Evolutionary conservation across 2,329 filamentous ascomycete genomes (phyloP).

Genomic region (Geosmithia flava): DNA sequence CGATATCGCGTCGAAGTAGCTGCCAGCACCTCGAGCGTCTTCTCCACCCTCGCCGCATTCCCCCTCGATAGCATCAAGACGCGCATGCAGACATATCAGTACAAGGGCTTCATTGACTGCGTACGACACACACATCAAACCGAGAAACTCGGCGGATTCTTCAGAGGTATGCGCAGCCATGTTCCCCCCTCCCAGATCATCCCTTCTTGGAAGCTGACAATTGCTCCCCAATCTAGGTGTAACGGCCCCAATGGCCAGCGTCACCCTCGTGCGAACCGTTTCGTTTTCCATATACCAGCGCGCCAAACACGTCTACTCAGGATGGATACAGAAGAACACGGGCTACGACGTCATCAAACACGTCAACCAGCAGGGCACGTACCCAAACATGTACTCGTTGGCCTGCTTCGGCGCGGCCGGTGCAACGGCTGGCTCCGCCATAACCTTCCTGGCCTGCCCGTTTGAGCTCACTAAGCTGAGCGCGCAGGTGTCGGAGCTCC

Average conservation of each 20-base stretch:
- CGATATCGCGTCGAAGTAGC: slow-evolving; percentile 71
- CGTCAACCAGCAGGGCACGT: slow-evolving; percentile 57
- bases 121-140: slow-evolving; percentile 62
- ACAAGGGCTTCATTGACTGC: slow-evolving; percentile 62
- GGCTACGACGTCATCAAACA: slow-evolving; percentile 59
- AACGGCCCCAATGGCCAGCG: slow-evolving; percentile 66
- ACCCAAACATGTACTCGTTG: slow-evolving; percentile 61
- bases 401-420: slow-evolving; percentile 68
- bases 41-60: slow-evolving; percentile 72
- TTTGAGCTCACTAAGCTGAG: slow-evolving; percentile 87
- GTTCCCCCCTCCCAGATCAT: too few relatives aligned
- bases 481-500: slow-evolving; percentile 70
- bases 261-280: slow-evolving; percentile 65
- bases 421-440: slow-evolving; percentile 66
- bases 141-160: slow-evolving; percentile 66
- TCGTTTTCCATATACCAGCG: slow-evolving; percentile 72
- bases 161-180: slow-evolving; percentile 48
- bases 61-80: slow-evolving; percentile 84
- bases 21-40: slow-evolving; percentile 62
- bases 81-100: slow-evolving; percentile 79
- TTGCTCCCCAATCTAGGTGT: slow-evolving; percentile 39
- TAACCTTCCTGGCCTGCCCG: slow-evolving; percentile 72
- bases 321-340: slow-evolving; percentile 55
- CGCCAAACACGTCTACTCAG: slow-evolving; percentile 62
- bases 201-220: slow-evolving; percentile 1